Conservation (phyloP, 2,329 filamentous ascomycete genomes). For the Curvularia sp. region DNA sequence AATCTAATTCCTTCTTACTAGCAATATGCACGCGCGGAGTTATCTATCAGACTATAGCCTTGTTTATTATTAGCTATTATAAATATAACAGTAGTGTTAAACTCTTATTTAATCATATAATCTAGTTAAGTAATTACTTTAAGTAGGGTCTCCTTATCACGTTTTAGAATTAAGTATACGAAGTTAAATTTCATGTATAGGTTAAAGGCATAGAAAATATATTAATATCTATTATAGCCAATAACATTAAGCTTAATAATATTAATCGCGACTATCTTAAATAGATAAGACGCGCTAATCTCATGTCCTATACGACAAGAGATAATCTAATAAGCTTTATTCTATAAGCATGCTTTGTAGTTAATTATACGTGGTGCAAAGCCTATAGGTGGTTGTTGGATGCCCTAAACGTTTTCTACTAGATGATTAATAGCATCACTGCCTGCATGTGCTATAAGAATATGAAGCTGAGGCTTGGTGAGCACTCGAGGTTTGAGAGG, state of each 20-base stretch:
- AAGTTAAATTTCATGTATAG: conserved; percentile 7
- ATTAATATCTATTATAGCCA: conserved; percentile 3
- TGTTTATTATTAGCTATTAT: conserved; percentile 16
- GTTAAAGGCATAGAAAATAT: conserved; percentile 1
- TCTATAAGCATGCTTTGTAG: conserved; percentile 4
- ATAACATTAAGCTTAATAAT: neutral
- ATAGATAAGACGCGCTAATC: neutral
- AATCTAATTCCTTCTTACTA: conserved; percentile 5
- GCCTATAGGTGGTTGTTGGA: neutral
- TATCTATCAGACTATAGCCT: conserved; percentile 6
- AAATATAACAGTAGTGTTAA: conserved; percentile 18
- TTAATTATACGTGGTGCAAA: neutral
- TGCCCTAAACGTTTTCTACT: neutral
- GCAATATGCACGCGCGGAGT: conserved; percentile 9
- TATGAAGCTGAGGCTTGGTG: conserved; percentile 3
- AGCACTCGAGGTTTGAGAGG: conserved; percentile 2
- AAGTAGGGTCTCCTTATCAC: conserved; percentile 15
- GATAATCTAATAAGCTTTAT: conserved; percentile 5
- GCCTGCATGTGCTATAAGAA: conserved; percentile 3
- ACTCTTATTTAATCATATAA: conserved; percentile 17
- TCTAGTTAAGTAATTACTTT: conserved; percentile 50
- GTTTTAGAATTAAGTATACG: conserved; percentile 5
- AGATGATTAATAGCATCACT: conserved; percentile 5
- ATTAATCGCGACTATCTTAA: neutral
- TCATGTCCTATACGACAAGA: conserved; percentile 2